Conservation (phyloP, 2,329 filamentous ascomycete genomes). For the Epichloe hybrida region DNA sequence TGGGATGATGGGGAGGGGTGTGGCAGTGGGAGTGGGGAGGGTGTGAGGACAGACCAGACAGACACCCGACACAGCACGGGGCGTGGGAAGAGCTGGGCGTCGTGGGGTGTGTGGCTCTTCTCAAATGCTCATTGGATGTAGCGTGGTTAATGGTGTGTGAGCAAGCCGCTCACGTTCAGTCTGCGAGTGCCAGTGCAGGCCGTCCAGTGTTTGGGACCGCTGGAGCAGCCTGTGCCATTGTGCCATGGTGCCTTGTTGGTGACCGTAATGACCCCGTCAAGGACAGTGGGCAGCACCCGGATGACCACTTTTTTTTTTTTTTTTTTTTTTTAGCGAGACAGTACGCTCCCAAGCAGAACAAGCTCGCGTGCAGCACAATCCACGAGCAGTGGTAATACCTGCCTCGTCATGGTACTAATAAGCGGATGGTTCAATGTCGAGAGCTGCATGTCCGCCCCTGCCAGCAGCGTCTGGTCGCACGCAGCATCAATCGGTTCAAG, state of each 20-base stretch:
- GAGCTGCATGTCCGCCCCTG: background rate
- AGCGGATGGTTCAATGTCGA: background rate
- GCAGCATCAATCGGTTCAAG: too few relatives aligned
- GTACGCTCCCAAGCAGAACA: too few relatives aligned
- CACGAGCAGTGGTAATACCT: background rate
- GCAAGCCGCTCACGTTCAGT: background rate
- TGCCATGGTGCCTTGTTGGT: background rate
- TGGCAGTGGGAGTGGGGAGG: conserved; percentile 1
- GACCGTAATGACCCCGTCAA: background rate
- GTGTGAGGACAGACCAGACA: background rate
- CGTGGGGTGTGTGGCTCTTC: background rate
- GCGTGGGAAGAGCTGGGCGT: background rate
- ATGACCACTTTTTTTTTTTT: background rate
- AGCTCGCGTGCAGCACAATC: too few relatives aligned
- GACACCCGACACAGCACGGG: background rate
- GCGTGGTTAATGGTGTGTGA: conserved; percentile 3
- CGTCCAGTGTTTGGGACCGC: too few relatives aligned
- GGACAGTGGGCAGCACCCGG: background rate
- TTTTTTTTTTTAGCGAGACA: background rate
- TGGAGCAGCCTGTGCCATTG: background rate
- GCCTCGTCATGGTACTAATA: background rate
- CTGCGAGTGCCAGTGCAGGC: too few relatives aligned
- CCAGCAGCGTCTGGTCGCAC: too few relatives aligned
- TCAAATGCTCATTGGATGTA: too few relatives aligned
- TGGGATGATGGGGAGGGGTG: background rate